These are phyloP conservation scores for Dactylellina sp. DNA, from an alignment of 2,329 filamentous ascomycete genomes.

Conservation along the genomic window DNA sequence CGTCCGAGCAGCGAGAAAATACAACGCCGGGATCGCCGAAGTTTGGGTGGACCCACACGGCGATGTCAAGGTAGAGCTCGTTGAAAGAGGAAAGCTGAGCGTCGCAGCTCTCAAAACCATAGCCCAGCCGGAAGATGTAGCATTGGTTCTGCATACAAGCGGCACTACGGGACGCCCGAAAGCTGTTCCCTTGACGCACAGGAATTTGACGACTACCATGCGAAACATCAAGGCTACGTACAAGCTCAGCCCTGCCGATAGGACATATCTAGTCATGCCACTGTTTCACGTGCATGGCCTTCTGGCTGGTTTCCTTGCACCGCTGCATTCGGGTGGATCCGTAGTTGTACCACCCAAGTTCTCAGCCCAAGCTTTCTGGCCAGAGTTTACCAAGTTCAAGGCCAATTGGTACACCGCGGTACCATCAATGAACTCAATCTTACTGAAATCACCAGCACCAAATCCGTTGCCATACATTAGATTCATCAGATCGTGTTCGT, in stretches of 20 bases:
- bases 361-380: conserved; percentile 85
- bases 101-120: conserved; percentile 66
- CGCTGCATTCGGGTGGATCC: conserved; percentile 79
- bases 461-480: conserved; percentile 77
- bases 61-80: conserved; percentile 81
- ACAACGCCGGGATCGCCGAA: conserved; percentile 85
- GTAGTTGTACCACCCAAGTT: conserved; percentile 83
- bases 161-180: conserved; percentile 88
- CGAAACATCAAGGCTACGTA: conserved; percentile 85
- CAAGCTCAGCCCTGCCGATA: conserved; percentile 75
- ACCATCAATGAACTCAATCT: conserved; percentile 91
- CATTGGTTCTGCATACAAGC: conserved; percentile 83
- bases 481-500: conserved; percentile 89
- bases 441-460: conserved; percentile 79
- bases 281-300: conserved; percentile 88
- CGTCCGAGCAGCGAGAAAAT: conserved; percentile 80
- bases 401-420: conserved; percentile 92
- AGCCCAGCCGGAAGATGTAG: conserved; percentile 80
- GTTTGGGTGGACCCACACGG: conserved; percentile 75
- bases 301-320: conserved; percentile 82
- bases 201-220: conserved; percentile 85
- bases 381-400: conserved; percentile 76
- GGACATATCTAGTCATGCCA: conserved; percentile 89
- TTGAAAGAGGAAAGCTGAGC: conserved; percentile 76
- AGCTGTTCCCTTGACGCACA: conserved; percentile 83